phyloP scores from a whole-genome alignment of 2,329 filamentous ascomycete species.

The Calonectria naviculata region DNA sequence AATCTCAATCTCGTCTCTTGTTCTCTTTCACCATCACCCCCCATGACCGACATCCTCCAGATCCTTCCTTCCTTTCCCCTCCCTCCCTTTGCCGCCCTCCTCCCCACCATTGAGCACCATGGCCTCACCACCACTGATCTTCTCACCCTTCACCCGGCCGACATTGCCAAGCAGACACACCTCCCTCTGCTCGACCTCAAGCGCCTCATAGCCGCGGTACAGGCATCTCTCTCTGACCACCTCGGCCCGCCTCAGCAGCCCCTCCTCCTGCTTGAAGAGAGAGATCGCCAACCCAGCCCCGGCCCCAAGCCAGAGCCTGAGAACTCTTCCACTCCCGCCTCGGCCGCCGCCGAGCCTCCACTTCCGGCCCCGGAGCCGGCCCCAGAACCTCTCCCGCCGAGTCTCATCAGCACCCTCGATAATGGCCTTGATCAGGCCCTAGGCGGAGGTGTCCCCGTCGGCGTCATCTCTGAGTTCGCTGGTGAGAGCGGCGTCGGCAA shows the following conservation, averaged over 20 bases:
- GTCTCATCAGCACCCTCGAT: conserved; percentile 82
- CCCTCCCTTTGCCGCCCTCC: conserved; percentile 76
- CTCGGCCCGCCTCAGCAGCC: conserved; percentile 48
- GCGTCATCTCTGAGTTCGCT: conserved; percentile 88
- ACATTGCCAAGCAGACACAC: conserved; percentile 87
- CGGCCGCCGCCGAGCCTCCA: conserved; percentile 5
- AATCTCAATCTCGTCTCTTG: conserved; percentile 7
- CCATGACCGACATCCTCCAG: conserved; percentile 87
- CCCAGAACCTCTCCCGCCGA: not conserved
- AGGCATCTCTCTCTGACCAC: conserved; percentile 74
- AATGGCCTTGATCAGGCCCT: conserved; percentile 75
- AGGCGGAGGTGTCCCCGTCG: conserved; percentile 82
- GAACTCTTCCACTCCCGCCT: not conserved
- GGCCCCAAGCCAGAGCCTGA: conserved; percentile 9
- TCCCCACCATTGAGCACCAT: conserved; percentile 83
- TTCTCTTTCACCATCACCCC: conserved; percentile 23
- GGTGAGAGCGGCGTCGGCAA: conserved; percentile 96
- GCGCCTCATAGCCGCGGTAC: conserved; percentile 75
- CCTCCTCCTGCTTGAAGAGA: conserved; percentile 30
- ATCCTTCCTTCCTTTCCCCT: conserved; percentile 85
- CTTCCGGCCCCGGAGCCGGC: not conserved
- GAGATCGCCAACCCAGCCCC: not conserved
- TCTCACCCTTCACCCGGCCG: conserved; percentile 82
- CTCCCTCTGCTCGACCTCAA: conserved; percentile 85
- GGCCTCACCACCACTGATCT: conserved; percentile 85